Base-by-base conservation (phyloP, 805 yeast species). In the Candida sithepensis region DNA sequence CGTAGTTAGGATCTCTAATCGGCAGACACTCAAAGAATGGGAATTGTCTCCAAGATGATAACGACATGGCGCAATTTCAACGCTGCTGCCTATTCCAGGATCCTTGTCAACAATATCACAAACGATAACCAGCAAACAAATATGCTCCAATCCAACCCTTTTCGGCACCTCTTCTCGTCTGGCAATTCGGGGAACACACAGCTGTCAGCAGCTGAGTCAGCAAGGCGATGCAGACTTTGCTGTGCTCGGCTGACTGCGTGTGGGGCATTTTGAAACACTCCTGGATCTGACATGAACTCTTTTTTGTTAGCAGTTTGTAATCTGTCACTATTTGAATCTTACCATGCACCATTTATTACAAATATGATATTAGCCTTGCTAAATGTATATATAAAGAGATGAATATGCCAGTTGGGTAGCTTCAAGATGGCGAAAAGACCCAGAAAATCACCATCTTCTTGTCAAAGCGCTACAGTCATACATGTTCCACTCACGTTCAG, bases 1-100 rank as follows among this genome's bases (percentile, higher is more conserved):
- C 83, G 47, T 78, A 74, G 49, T 78, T 71, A 4, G 98, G 98
- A 61, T 94, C 99, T 51, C 82, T 70, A 18, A 94, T 85, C 5
- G 97, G 97, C 0, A 82, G 75, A 33, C 79, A 75, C 45, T 89
- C 96, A 64, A 86, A 90, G 65, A 92, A 86, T 51, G 88, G 88
- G 66, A 92, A 87, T 60, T 87, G 96, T 50, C 92, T 53, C 70
- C 70, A 67, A 19, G 59, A 54, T 4, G 66, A 55, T 22, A 66
- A 50, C 16, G 69, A 65, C 70, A 66, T 67, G 6, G 10, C 23
- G 39, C 14, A 20, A 10, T 9, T 20, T 13, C 8, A n/a, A n/a
- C n/a, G n/a, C n/a, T n/a, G n/a, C n/a, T n/a, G n/a, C n/a, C n/a
- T n/a, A n/a, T n/a, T n/a, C n/a, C n/a, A n/a, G n/a, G n/a, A n/a